A percentile compares a stretch with the other conserved stretches of the same genome.
Conservation (phyloP, 768 basidiomycete species). For the Suillus sp. region DNA sequence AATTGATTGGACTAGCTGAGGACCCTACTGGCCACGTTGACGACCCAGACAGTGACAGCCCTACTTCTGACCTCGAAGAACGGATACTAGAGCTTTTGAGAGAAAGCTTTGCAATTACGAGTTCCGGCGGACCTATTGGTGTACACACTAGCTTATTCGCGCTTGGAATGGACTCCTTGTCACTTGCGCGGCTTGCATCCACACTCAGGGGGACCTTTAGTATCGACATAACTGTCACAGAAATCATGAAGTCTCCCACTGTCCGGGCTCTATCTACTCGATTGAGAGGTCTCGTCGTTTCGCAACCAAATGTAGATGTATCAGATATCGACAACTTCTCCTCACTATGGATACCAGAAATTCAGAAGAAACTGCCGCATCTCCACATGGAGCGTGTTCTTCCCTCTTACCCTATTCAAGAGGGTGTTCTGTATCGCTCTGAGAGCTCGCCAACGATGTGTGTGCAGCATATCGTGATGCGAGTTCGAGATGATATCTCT, state of each 20-base stretch:
- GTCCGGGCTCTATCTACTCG: slow-evolving; percentile 26
- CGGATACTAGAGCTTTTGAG: slow-evolving; percentile 14
- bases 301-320: background rate
- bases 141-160: slow-evolving; percentile 34
- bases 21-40: slow-evolving; percentile 5
- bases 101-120: slow-evolving; percentile 3
- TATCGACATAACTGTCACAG: slow-evolving; percentile 26
- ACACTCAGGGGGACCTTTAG: slow-evolving; percentile 25
- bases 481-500: slow-evolving; percentile 25
- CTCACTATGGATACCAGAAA: slow-evolving; percentile 21
- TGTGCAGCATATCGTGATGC: slow-evolving; percentile 46
- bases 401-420: slow-evolving; percentile 49
- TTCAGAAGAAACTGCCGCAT: slow-evolving; percentile 10
- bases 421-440: slow-evolving; percentile 47
- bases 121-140: slow-evolving; percentile 11
- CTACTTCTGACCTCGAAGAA: slow-evolving; percentile 29
- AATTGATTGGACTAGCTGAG: slow-evolving; percentile 20
- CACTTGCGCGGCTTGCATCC: slow-evolving; percentile 25
- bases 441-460: slow-evolving; percentile 40
- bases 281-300: slow-evolving; percentile 12
- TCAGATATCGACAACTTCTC: slow-evolving; percentile 20
- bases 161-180: slow-evolving; percentile 36
- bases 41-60: background rate
- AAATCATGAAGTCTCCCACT: slow-evolving; percentile 32
- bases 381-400: slow-evolving; percentile 28